Evolutionary conservation across 164 flowering plant species (phyloP).

Genomic region (Magnolia officinalis): DNA sequence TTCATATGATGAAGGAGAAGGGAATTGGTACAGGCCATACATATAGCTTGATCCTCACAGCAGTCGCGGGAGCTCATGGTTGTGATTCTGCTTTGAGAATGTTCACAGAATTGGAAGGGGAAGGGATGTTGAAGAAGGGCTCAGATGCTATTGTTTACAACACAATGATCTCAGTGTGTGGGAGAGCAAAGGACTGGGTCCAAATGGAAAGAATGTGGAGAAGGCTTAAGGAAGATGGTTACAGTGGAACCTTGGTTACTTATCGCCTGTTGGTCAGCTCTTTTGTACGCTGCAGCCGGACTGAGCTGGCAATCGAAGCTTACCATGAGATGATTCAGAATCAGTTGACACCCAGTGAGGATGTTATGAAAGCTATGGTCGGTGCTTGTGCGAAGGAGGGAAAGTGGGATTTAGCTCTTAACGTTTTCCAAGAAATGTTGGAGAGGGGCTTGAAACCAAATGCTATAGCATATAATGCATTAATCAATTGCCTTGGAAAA

Average conservation of each 20-base stretch:
- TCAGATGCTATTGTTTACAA: conserved; percentile 76
- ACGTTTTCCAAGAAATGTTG: conserved; percentile 56
- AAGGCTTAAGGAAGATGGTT: conserved; percentile 55
- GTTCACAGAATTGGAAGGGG: conserved; percentile 47
- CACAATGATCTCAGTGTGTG: conserved; percentile 73
- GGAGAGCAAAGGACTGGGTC: conserved; percentile 51
- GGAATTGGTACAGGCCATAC: conserved; percentile 57
- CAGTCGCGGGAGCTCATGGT: conserved; percentile 46
- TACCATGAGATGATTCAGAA: conserved; percentile 65
- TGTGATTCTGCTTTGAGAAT: conserved; percentile 49
- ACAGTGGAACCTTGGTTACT: conserved; percentile 55
- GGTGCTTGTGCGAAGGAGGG: conserved; percentile 74
- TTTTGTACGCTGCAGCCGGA: conserved; percentile 65
- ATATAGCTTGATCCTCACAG: conserved; percentile 76
- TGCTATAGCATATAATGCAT: conserved; percentile 55
- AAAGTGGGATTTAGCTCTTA: conserved; percentile 60
- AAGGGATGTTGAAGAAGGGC: conserved; percentile 23
- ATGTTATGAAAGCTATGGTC: conserved; percentile 66
- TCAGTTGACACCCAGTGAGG: conserved; percentile 44
- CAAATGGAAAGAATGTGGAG: conserved; percentile 66
- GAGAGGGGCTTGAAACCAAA: conserved; percentile 48
- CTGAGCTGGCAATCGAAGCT: conserved; percentile 77
- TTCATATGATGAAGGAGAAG: conserved; percentile 51
- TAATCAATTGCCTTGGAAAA: conserved; percentile 81
- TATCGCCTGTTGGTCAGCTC: conserved; percentile 57